Percentiles rank a stretch among this genome's conserved stretches.
Evolutionary conservation across 148 eudicot genomes (phyloP).

Genomic region (Amaranthus cruentus): DNA sequence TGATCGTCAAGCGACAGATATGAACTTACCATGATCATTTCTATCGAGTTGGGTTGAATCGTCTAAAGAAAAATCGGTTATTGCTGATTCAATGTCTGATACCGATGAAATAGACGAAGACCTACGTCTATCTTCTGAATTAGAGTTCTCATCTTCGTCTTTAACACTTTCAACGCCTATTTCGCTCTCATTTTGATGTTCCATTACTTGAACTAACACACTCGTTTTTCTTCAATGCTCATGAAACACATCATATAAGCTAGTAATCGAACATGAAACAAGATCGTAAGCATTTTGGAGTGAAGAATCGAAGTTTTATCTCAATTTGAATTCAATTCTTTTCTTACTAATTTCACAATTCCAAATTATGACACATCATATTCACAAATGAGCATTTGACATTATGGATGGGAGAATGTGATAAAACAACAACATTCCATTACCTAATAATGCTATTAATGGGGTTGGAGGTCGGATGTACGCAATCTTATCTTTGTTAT

Average conservation of each 20-base stretch:
- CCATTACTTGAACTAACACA: constrained; percentile 22
- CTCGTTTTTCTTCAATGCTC: constrained; percentile 15
- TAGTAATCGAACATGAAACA: not conserved
- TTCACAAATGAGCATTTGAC: not conserved
- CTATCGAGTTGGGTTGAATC: constrained; percentile 25
- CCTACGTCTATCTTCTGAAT: constrained; percentile 17
- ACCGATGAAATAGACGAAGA: constrained; percentile 34
- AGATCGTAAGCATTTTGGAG: not conserved
- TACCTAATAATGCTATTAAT: too few relatives aligned
- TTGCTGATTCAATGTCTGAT: constrained; percentile 17
- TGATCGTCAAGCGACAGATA: not conserved
- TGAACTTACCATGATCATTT: constrained; percentile 20
- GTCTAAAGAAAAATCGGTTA: constrained; percentile 42
- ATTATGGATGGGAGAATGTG: not conserved
- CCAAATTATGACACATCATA: not conserved
- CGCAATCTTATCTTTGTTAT: too few relatives aligned
- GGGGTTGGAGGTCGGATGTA: too few relatives aligned
- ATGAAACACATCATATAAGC: constrained; percentile 7
- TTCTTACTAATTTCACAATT: too few relatives aligned
- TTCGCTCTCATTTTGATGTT: constrained; percentile 20
- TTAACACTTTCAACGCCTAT: constrained; percentile 20
- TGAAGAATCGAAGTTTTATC: too few relatives aligned
- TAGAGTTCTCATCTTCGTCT: constrained; percentile 14
- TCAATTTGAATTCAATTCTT: too few relatives aligned
- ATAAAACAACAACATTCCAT: too few relatives aligned